Conservation (phyloP, 2,329 filamentous ascomycete species). For the Blastomyces gilchristii region DNA sequence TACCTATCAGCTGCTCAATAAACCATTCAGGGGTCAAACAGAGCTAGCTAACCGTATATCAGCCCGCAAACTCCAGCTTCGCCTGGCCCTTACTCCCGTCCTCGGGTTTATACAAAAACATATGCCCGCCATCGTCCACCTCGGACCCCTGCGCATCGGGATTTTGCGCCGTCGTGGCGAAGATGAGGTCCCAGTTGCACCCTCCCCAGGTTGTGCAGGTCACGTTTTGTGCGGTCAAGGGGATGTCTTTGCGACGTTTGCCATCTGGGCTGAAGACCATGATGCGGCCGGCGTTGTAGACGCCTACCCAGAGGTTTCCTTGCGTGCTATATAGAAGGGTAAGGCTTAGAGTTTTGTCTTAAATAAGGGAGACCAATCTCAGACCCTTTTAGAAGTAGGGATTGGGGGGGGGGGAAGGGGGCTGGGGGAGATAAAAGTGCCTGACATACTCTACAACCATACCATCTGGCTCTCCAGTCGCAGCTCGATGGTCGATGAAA, state of each 20-base stretch:
- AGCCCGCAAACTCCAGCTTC: conserved; percentile 29
- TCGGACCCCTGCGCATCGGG: conserved; percentile 15
- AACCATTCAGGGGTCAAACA: not conserved
- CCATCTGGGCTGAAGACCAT: conserved; percentile 28
- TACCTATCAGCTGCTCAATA: not conserved
- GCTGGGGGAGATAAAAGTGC: not conserved
- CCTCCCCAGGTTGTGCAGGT: conserved; percentile 33
- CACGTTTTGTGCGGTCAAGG: conserved; percentile 25
- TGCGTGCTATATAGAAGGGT: conserved; percentile 18
- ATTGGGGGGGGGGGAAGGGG: too few species aligned
- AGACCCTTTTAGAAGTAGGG: not conserved
- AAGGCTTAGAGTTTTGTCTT: not conserved
- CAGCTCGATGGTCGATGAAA: conserved; percentile 47
- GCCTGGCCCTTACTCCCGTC: conserved; percentile 21
- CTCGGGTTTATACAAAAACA: conserved; percentile 25
- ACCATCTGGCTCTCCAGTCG: conserved; percentile 29
- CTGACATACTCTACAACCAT: conserved; percentile 30
- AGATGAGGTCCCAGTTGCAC: conserved; percentile 26
- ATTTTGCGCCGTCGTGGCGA: conserved; percentile 24
- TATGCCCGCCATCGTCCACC: conserved; percentile 30
- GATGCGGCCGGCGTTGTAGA: conserved; percentile 26
- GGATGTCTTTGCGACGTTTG: conserved; percentile 27
- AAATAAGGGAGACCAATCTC: not conserved
- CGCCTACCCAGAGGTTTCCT: conserved; percentile 31
- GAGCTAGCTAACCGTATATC: not conserved